These are phyloP conservation scores for Tolypocladium nubicola DNA, from an alignment of 2,329 filamentous ascomycete species.

Conservation along the genomic window DNA sequence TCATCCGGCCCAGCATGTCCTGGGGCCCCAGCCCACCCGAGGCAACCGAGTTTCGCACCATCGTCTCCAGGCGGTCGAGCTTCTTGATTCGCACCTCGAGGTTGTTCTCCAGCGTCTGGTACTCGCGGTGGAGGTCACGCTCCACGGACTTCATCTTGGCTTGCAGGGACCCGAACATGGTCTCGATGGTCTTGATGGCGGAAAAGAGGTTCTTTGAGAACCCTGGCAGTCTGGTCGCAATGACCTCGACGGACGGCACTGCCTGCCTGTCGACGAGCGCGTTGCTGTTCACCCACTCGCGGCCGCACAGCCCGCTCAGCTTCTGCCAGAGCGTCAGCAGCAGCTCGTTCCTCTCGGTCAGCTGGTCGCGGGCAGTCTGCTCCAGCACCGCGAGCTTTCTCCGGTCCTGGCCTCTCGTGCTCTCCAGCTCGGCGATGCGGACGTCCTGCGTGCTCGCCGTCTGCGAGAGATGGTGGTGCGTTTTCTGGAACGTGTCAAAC, in stretches of 20 bases:
- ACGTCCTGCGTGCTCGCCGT: slow-evolving; percentile 78
- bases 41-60: slow-evolving; percentile 57
- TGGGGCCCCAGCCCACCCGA: slow-evolving; percentile 32
- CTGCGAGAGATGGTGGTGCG: slow-evolving; percentile 75
- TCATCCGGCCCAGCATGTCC: slow-evolving; percentile 34
- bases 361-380: slow-evolving; percentile 71
- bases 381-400: slow-evolving; percentile 69
- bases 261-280: slow-evolving; percentile 78
- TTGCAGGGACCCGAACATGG: slow-evolving; percentile 67
- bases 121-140: slow-evolving; percentile 81
- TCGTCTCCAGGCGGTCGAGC: slow-evolving; percentile 75
- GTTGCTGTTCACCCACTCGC: slow-evolving; percentile 86
- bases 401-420: slow-evolving; percentile 65
- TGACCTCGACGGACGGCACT: slow-evolving; percentile 73
- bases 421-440: slow-evolving; percentile 77
- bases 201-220: slow-evolving; percentile 85
- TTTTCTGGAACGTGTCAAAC: slow-evolving; percentile 81
- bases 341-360: slow-evolving; percentile 80
- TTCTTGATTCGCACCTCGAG: slow-evolving; percentile 74
- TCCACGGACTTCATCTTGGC: slow-evolving; percentile 76
- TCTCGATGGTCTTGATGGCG: slow-evolving; percentile 80
- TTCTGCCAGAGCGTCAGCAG: slow-evolving; percentile 85
- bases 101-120: slow-evolving; percentile 72
- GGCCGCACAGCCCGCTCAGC: slow-evolving; percentile 74
- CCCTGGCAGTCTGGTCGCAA: slow-evolving; percentile 73